Conservation (phyloP, 441 rosid genomes). For the Hura crepitans region DNA sequence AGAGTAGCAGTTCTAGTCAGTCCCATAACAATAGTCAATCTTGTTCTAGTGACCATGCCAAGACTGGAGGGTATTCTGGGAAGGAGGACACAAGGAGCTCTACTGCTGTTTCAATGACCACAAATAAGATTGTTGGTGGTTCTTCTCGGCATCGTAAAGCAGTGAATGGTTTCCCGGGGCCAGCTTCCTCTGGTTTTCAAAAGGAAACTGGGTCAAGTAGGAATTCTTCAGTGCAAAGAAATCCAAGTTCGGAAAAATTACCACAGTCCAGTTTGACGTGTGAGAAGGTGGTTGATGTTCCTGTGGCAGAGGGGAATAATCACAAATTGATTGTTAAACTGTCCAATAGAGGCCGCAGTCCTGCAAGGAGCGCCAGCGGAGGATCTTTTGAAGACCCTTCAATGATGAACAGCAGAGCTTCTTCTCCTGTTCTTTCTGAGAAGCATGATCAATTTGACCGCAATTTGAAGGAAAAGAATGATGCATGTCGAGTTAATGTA, state of each 20-base stretch:
- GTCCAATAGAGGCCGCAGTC: slow-evolving; percentile 68
- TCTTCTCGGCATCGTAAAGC: slow-evolving; percentile 52
- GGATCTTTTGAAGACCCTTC: slow-evolving; percentile 62
- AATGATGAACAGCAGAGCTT: slow-evolving; percentile 48
- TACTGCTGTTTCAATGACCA: slow-evolving; percentile 41
- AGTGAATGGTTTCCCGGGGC: slow-evolving; percentile 45
- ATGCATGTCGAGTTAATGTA: slow-evolving; percentile 36
- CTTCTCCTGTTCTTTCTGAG: slow-evolving; percentile 55
- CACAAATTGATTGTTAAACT: slow-evolving; percentile 70
- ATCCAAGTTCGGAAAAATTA: slow-evolving; percentile 49
- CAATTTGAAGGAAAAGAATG: slow-evolving; percentile 47
- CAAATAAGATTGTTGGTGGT: slow-evolving; percentile 38
- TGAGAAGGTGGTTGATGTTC: slow-evolving; percentile 53
- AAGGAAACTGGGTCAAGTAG: slow-evolving; percentile 45
- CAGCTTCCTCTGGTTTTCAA: slow-evolving; percentile 27
- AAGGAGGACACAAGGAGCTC: slow-evolving; percentile 66
- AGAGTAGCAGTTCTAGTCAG: slow-evolving; percentile 73
- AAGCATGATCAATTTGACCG: slow-evolving; percentile 59
- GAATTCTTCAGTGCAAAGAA: slow-evolving; percentile 44
- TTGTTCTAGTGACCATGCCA: slow-evolving; percentile 59
- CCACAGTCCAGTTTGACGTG: slow-evolving; percentile 43
- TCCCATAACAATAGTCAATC: slow-evolving; percentile 73
- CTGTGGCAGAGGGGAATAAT: slow-evolving; percentile 47
- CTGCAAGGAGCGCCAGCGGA: slow-evolving; percentile 60
- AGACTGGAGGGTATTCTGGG: slow-evolving; percentile 41